A percentile compares a stretch with the other conserved stretches of the same genome.
Evolutionary conservation across 345 rosid genomes (phyloP).

Genomic region (Gossypium raimondii): DNA sequence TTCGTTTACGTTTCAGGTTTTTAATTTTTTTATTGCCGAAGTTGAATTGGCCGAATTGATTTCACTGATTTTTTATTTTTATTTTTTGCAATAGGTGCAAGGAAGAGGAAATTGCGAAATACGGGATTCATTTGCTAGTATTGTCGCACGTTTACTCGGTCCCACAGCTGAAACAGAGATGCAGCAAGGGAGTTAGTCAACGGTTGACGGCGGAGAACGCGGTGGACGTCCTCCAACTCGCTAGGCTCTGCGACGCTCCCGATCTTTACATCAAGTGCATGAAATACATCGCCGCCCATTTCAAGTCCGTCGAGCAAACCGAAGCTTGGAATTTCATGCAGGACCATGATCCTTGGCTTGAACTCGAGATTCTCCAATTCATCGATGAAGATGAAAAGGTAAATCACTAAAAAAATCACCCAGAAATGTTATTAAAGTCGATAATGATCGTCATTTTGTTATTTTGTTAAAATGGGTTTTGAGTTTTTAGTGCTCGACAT

Average conservation of each 20-base stretch:
- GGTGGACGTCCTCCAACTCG: constrained; percentile 74
- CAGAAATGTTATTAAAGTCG: too few relatives aligned
- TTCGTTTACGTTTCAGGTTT: background rate
- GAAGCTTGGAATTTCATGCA: constrained; percentile 88
- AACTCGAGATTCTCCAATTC: constrained; percentile 76
- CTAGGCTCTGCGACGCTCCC: constrained; percentile 74
- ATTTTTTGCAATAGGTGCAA: constrained; percentile 36
- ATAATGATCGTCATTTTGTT: background rate
- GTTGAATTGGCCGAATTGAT: constrained; percentile 16
- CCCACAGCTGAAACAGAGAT: constrained; percentile 59
- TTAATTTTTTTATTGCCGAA: background rate
- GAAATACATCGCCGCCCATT: constrained; percentile 43
- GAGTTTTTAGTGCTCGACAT: background rate
- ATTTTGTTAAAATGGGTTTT: background rate
- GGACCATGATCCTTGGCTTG: constrained; percentile 63
- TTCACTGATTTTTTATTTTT: background rate
- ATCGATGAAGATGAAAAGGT: constrained; percentile 73
- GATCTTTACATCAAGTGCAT: constrained; percentile 61
- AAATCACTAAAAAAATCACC: background rate
- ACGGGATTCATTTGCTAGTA: constrained; percentile 68
- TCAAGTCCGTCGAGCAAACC: constrained; percentile 52
- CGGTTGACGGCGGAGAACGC: constrained; percentile 61
- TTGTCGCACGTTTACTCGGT: constrained; percentile 76
- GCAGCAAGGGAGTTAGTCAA: constrained; percentile 40
- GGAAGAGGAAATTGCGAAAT: constrained; percentile 59